These are phyloP conservation scores for Acer campestre DNA, from an alignment of 345 rosid species.

Conservation along the genomic window DNA sequence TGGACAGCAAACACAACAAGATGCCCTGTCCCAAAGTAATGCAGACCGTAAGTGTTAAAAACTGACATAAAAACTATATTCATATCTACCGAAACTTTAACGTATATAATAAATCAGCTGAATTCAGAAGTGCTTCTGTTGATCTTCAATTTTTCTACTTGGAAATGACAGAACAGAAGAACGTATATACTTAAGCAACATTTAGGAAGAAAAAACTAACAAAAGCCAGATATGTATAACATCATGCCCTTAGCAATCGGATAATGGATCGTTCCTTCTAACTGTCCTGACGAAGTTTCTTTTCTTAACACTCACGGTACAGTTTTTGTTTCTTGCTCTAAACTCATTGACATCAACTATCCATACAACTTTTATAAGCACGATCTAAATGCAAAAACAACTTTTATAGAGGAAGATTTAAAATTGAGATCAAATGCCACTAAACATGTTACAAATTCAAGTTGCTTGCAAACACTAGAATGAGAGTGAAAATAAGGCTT, in stretches of 20 bases:
- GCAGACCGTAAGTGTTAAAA: slow-evolving; percentile 4
- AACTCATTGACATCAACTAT: neutral
- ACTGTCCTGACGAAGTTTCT: neutral
- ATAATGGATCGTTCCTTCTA: neutral
- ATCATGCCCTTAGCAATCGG: neutral
- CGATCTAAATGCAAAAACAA: neutral
- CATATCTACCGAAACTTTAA: neutral
- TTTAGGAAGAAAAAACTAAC: neutral
- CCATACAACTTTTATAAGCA: neutral
- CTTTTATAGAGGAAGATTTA: neutral
- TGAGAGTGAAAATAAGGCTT: neutral
- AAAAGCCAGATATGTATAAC: neutral
- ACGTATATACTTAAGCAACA: neutral
- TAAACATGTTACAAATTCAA: neutral
- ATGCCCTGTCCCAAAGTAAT: slow-evolving; percentile 48
- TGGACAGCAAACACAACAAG: slow-evolving; percentile 50
- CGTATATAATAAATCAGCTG: neutral
- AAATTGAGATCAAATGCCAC: neutral
- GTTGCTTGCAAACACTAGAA: neutral
- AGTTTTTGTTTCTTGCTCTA: neutral
- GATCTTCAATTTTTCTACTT: neutral
- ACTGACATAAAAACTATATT: neutral
- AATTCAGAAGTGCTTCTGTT: neutral
- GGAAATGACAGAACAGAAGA: neutral
- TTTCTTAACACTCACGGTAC: neutral